These are phyloP conservation scores for Tanacetum coccineum DNA, from an alignment of 129 eudicot genomes.

Conservation along the genomic window DNA sequence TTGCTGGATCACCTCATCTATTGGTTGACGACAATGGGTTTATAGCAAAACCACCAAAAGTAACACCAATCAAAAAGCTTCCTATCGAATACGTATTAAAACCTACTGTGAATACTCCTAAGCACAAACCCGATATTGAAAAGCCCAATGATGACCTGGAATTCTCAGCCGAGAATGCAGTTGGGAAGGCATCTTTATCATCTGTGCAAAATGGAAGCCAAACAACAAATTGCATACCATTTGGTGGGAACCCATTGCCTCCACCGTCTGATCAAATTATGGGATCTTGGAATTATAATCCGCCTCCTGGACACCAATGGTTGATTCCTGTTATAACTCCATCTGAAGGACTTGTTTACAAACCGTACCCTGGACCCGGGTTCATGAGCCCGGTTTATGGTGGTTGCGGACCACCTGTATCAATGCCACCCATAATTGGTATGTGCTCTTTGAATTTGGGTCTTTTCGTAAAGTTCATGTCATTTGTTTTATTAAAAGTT, in stretches of 20 bases:
- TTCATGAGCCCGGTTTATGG: constrained; percentile 47
- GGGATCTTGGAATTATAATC: constrained; percentile 51
- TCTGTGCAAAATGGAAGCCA: constrained; percentile 53
- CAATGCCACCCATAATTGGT: constrained; percentile 42
- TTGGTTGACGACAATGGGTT: constrained; percentile 52
- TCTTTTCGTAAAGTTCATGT: too few species aligned
- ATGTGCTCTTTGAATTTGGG: too few species aligned
- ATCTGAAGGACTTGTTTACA: constrained; percentile 90
- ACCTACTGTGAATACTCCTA: constrained; percentile 30
- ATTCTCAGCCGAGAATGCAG: constrained; percentile 80
- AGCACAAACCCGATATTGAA: constrained; percentile 38
- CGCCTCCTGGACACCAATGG: constrained; percentile 74
- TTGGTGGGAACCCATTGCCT: constrained; percentile 30
- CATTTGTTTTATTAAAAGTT: background rate
- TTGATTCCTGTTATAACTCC: constrained; percentile 91
- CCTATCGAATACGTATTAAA: constrained; percentile 48
- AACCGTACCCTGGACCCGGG: constrained; percentile 77
- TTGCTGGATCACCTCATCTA: constrained; percentile 78
- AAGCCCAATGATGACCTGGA: constrained; percentile 51
- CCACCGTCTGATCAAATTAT: constrained; percentile 42
- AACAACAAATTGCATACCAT: constrained; percentile 38
- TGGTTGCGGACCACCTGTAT: constrained; percentile 55
- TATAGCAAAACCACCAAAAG: constrained; percentile 48
- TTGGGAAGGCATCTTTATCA: constrained; percentile 53
- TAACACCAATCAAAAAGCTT: constrained; percentile 47